A percentile compares a stretch with the other conserved stretches of the same genome.
Evolutionary conservation across 805 yeast species (phyloP).

Genomic region (Teunomyces atbi): DNA sequence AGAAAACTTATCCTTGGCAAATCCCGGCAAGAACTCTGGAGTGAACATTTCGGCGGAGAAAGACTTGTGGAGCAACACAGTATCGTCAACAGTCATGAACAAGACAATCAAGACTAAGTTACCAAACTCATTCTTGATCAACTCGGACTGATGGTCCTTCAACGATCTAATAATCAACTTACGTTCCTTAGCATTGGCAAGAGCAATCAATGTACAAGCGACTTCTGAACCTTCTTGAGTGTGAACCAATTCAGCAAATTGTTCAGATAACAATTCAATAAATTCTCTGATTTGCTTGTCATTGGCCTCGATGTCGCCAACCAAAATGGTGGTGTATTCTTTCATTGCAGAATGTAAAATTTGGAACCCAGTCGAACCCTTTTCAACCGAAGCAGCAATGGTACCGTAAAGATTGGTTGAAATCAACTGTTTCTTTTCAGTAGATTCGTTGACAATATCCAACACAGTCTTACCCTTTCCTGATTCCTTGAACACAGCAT

Average conservation of each 20-base stretch:
- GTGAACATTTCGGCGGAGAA: constrained; percentile 57
- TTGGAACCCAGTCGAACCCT: constrained; percentile 95
- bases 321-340: constrained; percentile 75
- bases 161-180: constrained; percentile 70
- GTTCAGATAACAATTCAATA: constrained; percentile 80
- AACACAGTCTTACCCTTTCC: constrained; percentile 61
- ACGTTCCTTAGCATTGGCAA: constrained; percentile 90
- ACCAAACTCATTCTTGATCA: constrained; percentile 85
- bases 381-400: constrained; percentile 85
- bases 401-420: constrained; percentile 76
- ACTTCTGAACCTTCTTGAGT: constrained; percentile 94
- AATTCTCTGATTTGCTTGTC: constrained; percentile 72
- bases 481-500: constrained; percentile 81
- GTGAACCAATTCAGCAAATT: constrained; percentile 91
- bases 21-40: constrained; percentile 49
- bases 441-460: constrained; percentile 63
- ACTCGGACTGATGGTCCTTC: constrained; percentile 70
- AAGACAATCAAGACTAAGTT: constrained; percentile 74
- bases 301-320: constrained; percentile 42
- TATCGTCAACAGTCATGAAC: constrained; percentile 89
- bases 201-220: constrained; percentile 75
- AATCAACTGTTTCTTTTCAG: constrained; percentile 76
- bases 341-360: constrained; percentile 94
- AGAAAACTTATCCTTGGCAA: constrained; percentile 70
- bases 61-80: constrained; percentile 75